Base-by-base conservation (phyloP, 805 yeast species). In the Schwanniomyces yamadae region DNA sequence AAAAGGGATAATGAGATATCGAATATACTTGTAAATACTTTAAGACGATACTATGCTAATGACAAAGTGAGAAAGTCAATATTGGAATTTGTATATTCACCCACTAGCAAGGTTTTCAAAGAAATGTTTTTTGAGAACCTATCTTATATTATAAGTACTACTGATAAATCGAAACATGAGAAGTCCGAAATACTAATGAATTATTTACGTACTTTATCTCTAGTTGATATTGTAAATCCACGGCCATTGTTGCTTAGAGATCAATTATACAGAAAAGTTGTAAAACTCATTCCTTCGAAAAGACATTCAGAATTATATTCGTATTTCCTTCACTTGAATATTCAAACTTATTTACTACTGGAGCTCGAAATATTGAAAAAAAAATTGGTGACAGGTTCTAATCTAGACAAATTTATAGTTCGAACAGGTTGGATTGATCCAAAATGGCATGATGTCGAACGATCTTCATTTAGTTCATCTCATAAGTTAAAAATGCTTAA, bases 341-440 rank as follows among this genome's bases (percentile, higher is more conserved):
- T 66, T 25, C 60, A 55, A 32, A 51, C 68, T 7, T 37, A 40
- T n/a, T 36, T 46, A n/a, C 15, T 37, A 2, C 23, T 33, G 7
- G 33, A 37, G 4, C 36, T 55, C 23, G 36, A 48, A 13, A 19
- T 28, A 1, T 27, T 67, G 21, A 59, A 57, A 28, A 37, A 43
- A 15, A 39, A 46, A 6, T 50, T 67, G 14, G 34, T 49, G 15
- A 39, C 36, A 5, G 69, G 73, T 5, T 46, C 60, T 1, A 50
- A 55, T 21, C 24, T 59, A 11, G 71, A 65, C 3, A 52, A 51
- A 29, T 58, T 56, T 35, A 53, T 64, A 4, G 56, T 54, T 6
- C 44, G 70, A 30, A 64, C 73, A 2, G 73, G 73, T 1, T 46
- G 55, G 33, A 31, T 61, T 5, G 45, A 55, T 22, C 56, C 70